Conservation (phyloP, 331 rosid species). For the Phaseolus coccineus region DNA sequence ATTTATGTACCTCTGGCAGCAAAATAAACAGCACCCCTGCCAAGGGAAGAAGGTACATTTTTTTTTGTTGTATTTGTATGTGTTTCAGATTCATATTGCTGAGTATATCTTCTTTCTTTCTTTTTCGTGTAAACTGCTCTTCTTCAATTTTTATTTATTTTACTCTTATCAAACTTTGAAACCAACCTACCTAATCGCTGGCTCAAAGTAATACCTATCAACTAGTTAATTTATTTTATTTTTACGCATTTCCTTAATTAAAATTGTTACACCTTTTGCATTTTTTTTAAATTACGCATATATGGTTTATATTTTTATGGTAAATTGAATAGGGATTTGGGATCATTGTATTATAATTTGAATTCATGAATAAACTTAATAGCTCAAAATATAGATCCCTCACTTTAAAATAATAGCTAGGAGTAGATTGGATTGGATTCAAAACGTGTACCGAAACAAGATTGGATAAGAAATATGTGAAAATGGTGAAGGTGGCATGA, state of each 20-base stretch:
- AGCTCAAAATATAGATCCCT: background rate
- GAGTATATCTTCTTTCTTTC: background rate
- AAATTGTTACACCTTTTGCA: background rate
- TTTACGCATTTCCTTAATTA: background rate
- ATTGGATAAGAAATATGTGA: background rate
- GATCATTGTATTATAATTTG: background rate
- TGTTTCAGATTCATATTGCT: constrained; percentile 19
- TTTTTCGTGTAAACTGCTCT: background rate
- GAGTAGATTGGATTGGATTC: background rate
- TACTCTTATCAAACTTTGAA: no score
- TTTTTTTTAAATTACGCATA: background rate
- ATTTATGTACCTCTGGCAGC: constrained; percentile 19
- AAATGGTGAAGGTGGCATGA: background rate
- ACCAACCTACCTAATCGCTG: no score
- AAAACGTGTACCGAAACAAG: no score
- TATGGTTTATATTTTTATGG: background rate
- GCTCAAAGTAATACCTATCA: background rate
- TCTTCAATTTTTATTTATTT: no score
- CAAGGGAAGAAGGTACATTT: background rate
- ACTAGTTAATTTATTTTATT: background rate
- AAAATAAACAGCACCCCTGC: constrained; percentile 45
- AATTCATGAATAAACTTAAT: background rate
- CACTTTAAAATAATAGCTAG: background rate
- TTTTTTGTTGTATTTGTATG: constrained; percentile 28
- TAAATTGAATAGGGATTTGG: background rate